Base-by-base conservation (phyloP, 2,329 filamentous ascomycete species). In the Raffaelea arxii region DNA sequence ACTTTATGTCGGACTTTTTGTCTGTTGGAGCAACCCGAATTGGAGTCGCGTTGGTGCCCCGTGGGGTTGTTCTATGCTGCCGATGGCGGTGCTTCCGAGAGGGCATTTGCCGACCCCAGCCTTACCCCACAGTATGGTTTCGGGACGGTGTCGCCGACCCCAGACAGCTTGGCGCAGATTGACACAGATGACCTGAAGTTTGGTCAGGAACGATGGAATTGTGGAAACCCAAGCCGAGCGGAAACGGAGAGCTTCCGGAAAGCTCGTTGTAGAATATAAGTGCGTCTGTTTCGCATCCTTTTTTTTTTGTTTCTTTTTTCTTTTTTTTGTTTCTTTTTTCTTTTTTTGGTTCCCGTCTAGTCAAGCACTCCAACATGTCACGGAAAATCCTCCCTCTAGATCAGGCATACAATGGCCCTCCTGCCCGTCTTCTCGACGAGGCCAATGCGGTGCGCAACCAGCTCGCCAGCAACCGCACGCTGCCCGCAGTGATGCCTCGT, bases 401-500 rank as follows among this genome's bases (percentile, higher is more conserved):
- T 16, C 53, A 58, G 22, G 53, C 53, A 16, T 55, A 59, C 48
- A 58, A 55, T 36, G 58, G 58, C 10, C 46, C 53, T 5, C 59
- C 59, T 4, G 27, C 25, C 4, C 54, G 57, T 11, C 50, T 62
- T 2, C 50, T 40, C 18, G 46, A 52, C 37, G 55, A 59, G 49
- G 59, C 58, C 23, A 45, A 50, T 21, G 46, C 36, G n/a, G 50
- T 44, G 7, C 50, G 49, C 43, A 53, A 46, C 21, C 51, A 55
- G 5, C 45, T 61, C 2, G 40, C 51, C 2, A 43, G 52, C 6
- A 58, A 56, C 42, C 54, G 54, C 19, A 58, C 59, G 1, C 50
- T 58, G 10, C 56, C 57, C 10, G 36, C 44, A 9, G 50, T 51
- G 23, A 44, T 30, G 18, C 36, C 53, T 14, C 53, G 59, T 7